Percentiles rank a stretch among this genome's conserved stretches.
Evolutionary conservation across 805 yeast species (phyloP).

Genomic region (Saccharomycopsis malanga): DNA sequence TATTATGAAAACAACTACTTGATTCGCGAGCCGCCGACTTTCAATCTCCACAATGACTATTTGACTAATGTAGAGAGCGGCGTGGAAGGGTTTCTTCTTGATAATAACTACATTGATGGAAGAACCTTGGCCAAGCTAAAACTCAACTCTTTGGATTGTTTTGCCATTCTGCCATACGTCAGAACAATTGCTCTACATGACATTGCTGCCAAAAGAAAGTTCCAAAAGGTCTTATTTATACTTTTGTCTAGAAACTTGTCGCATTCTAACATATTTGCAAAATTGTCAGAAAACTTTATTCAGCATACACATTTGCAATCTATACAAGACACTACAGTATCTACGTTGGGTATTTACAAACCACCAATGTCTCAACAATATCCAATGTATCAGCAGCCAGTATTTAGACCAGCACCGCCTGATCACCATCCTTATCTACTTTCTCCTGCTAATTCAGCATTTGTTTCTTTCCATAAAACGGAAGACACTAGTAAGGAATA

Average conservation of each 20-base stretch:
- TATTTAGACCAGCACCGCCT: no score
- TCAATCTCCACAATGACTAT: no score
- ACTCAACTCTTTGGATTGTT: background rate
- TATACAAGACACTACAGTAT: no score
- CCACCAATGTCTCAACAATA: no score
- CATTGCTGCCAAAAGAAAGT: background rate
- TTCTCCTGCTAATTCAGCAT: no score
- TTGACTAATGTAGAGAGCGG: background rate
- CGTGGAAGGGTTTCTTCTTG: background rate
- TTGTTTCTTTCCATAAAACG: no score
- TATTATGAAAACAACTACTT: background rate
- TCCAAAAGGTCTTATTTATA: background rate
- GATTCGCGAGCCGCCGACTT: background rate
- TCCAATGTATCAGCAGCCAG: no score
- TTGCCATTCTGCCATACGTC: conserved; percentile 2
- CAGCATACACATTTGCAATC: no score
- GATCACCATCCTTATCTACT: no score
- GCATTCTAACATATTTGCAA: background rate
- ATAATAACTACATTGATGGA: background rate
- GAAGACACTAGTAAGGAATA: no score
- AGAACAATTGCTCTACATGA: background rate
- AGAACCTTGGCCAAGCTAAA: background rate
- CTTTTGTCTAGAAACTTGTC: background rate
- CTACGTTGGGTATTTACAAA: no score
- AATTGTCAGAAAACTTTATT: background rate